Base-by-base conservation (phyloP, 805 yeast species). In the Yamadazyma nakazawae region DNA sequence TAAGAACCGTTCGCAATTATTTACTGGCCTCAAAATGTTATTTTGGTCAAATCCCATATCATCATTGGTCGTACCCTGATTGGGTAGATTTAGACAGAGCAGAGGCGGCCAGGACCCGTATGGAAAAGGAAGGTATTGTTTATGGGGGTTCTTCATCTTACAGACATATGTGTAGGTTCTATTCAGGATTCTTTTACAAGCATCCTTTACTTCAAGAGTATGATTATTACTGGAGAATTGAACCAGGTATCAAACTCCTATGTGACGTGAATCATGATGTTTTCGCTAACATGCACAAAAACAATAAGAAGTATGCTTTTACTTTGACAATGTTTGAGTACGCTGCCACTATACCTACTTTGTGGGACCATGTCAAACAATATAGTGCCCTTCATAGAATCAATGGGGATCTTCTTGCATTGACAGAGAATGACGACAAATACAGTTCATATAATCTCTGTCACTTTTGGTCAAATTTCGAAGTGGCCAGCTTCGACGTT, bases 391-490 rank as follows among this genome's bases (percentile, higher is more conserved):
- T 31, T 9, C 35, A 39, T 17, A 53, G 64, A 18, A 40, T 55
- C 9, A 43, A 50, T 32, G 64, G 59, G 25, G 78, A 51, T 78
- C 30, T 48, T 5, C 28, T 44, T 14, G 39, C 28, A 2, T 28
- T 53, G 18, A 42, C 56, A 2, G 42, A 48, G 24, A 54, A 57
- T 45, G 55, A 57, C 26, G 54, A 57, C 36, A 47, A 46, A 10
- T 34, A 0, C 80, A 61, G 79, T 80, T 48, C 76, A 47, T 88
- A 82, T 64, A 87, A 86, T 59, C 60, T 78, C 57, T 87, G 95
- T 60, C 96, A 88, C 62, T 88, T 84, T 62, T 87, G 95, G 94
- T 76, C 88, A 7, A 85, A 85, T 62, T 85, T 84, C 54, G 90
- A 85, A 67, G 70, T 86, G 45, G 94, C 86, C 2, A 84, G 84